A percentile compares a stretch with the other conserved stretches of the same genome.
phyloP scores from a whole-genome alignment of 1,139 yeast species.

The Suhomyces panamericanus region DNA sequence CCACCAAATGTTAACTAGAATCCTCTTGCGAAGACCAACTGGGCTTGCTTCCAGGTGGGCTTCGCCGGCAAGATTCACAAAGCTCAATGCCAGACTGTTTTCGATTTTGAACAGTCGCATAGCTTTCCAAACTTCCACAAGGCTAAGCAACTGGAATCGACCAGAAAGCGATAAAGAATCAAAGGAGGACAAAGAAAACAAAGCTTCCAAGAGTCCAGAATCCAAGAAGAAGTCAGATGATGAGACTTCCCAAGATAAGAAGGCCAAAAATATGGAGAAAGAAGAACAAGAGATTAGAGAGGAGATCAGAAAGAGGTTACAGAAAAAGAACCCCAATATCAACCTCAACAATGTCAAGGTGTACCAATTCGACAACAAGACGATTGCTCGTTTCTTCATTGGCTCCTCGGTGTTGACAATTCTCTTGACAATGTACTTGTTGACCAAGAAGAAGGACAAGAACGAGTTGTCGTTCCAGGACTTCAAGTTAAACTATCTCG shows the following conservation, averaged over 20 bases:
- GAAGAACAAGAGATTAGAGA: constrained; percentile 29
- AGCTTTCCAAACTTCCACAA: constrained; percentile 1
- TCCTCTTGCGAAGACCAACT: constrained; percentile 5
- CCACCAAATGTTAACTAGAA: constrained; percentile 4
- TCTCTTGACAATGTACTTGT: constrained; percentile 16
- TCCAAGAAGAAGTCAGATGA: constrained; percentile 1
- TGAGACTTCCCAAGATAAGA: constrained; percentile 10
- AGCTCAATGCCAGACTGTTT: constrained; percentile 1
- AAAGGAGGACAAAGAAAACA: neutral
- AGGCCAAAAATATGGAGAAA: constrained; percentile 11
- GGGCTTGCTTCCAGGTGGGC: constrained; percentile 1
- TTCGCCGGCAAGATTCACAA: neutral
- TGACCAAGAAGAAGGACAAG: constrained; percentile 20
- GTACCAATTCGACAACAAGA: constrained; percentile 28
- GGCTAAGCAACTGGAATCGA: neutral
- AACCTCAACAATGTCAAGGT: constrained; percentile 37
- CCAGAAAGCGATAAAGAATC: constrained; percentile 4
- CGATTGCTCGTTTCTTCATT: constrained; percentile 17
- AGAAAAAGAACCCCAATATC: constrained; percentile 33
- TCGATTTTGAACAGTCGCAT: constrained; percentile 3
- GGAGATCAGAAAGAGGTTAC: constrained; percentile 33
- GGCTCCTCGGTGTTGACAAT: constrained; percentile 19
- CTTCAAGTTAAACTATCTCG: constrained; percentile 78
- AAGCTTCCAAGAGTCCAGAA: neutral
- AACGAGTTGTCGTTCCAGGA: constrained; percentile 82